Evolutionary conservation across 108 stramenopile species (phyloP).

Genomic region (Fragilaria crotonensis): DNA sequence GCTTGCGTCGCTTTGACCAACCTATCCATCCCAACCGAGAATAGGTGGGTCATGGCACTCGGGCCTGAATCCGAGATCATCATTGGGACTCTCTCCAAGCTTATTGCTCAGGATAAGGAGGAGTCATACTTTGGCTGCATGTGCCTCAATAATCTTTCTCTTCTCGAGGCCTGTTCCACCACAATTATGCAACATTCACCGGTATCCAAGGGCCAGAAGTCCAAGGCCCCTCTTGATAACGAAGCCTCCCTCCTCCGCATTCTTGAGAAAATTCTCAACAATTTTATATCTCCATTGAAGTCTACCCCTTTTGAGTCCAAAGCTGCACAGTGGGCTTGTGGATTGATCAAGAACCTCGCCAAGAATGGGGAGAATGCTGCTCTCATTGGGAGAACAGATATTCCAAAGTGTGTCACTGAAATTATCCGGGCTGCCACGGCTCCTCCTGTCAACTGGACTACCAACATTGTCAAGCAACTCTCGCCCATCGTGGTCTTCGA

Average conservation of each 20-base stretch:
- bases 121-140: constrained; percentile 93
- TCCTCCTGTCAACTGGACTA: no score
- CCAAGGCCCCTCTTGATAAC: constrained; percentile 66
- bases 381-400: constrained; percentile 81
- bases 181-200: constrained; percentile 82
- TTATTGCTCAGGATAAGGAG: constrained; percentile 86
- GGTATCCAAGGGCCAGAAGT: constrained; percentile 47
- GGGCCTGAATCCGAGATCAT: constrained; percentile 76
- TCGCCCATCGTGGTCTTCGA: no score
- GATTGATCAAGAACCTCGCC: constrained; percentile 89
- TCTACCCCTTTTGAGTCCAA: constrained; percentile 83
- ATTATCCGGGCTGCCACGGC: no score
- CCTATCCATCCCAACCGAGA: constrained; percentile 88
- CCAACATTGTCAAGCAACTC: no score
- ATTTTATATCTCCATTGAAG: constrained; percentile 82
- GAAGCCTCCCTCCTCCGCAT: constrained; percentile 75
- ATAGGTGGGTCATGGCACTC: constrained; percentile 88
- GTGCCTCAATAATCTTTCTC: constrained; percentile 89
- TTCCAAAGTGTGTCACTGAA: constrained; percentile 80
- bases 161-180: constrained; percentile 84
- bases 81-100: constrained; percentile 84
- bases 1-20: constrained; percentile 88
- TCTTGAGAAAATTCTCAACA: constrained; percentile 74
- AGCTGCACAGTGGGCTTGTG: constrained; percentile 87
- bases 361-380: constrained; percentile 83